Evolutionary conservation across 1,284 basidiomycete species (phyloP).

Genomic region (Trichosporon sp.): DNA sequence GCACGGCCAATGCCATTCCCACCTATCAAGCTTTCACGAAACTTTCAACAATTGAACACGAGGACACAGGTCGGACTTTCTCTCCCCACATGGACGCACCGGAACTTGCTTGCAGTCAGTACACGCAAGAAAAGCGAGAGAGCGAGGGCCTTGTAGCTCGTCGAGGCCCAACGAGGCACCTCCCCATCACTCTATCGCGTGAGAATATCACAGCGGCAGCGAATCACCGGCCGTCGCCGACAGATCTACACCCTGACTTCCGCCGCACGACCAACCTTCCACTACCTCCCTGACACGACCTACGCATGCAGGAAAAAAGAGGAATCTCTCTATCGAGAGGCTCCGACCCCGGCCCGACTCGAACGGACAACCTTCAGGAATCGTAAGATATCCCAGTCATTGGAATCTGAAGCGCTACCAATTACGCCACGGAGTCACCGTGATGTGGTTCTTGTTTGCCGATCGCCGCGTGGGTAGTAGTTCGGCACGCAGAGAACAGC

Average conservation of each 20-base stretch:
- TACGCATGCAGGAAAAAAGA: neutral
- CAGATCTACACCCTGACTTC: neutral
- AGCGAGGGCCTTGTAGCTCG: too few relatives aligned
- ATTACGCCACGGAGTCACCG: constrained; percentile 4
- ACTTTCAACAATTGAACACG: too few relatives aligned
- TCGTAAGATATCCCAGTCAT: neutral
- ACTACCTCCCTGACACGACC: neutral
- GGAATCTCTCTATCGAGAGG: constrained; percentile 5
- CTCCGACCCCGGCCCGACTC: constrained; percentile 4
- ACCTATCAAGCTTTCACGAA: too few relatives aligned
- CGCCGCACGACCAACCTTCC: neutral
- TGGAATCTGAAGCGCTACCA: constrained; percentile 5
- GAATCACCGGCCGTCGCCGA: neutral
- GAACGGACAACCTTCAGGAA: constrained; percentile 5
- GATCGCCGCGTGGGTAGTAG: neutral
- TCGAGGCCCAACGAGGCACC: too few relatives aligned
- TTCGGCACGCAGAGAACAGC: too few relatives aligned
- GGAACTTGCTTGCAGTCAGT: too few relatives aligned
- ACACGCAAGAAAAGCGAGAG: too few relatives aligned
- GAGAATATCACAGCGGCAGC: neutral
- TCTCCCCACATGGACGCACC: too few relatives aligned
- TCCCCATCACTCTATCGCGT: neutral
- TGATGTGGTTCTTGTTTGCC: neutral
- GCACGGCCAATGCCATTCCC: too few relatives aligned
- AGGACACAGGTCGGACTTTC: too few relatives aligned